Evolutionary conservation across 2,329 filamentous ascomycete genomes (phyloP).

Genomic region (Sarocladiaceae sp.): DNA sequence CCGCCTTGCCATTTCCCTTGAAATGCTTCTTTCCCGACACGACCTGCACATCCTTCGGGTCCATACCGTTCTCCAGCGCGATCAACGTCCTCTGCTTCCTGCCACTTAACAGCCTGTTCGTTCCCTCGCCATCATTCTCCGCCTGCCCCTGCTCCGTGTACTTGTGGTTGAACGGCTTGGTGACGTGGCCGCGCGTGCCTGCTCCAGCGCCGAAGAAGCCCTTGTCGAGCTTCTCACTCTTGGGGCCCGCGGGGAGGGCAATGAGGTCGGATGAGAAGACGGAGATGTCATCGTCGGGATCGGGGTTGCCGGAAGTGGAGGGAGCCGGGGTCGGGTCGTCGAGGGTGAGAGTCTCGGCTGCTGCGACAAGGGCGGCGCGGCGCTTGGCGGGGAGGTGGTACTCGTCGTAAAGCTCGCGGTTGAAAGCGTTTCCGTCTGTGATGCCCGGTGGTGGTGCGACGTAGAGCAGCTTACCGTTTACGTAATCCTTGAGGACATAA

Average conservation of each 20-base stretch:
- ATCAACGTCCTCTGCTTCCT: conserved; percentile 76
- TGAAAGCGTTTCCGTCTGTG: conserved; percentile 72
- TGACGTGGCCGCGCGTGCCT: conserved; percentile 56
- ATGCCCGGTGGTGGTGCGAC: conserved; percentile 69
- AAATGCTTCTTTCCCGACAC: conserved; percentile 84
- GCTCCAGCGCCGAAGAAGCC: conserved; percentile 74
- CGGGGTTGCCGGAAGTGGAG: conserved; percentile 15
- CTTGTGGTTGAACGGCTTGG: conserved; percentile 81
- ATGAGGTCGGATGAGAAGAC: conserved; percentile 40
- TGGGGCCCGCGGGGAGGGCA: conserved; percentile 53
- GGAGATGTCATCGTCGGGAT: conserved; percentile 21
- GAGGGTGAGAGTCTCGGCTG: conserved; percentile 40
- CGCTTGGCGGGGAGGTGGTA: conserved; percentile 77
- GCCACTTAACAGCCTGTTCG: conserved; percentile 64
- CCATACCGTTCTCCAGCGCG: conserved; percentile 77
- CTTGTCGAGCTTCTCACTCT: conserved; percentile 74
- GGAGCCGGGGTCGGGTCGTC: conserved; percentile 25
- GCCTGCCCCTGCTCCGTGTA: conserved; percentile 86
- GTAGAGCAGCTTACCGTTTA: conserved; percentile 90
- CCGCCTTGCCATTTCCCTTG: conserved; percentile 64
- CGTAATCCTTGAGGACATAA: conserved; percentile 92
- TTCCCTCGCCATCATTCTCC: conserved; percentile 25
- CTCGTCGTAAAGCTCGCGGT: conserved; percentile 80
- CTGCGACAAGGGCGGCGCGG: conserved; percentile 54
- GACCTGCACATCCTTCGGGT: conserved; percentile 67